Conservation (phyloP, 208 protist species). For the Trypanosoma cruzi region DNA sequence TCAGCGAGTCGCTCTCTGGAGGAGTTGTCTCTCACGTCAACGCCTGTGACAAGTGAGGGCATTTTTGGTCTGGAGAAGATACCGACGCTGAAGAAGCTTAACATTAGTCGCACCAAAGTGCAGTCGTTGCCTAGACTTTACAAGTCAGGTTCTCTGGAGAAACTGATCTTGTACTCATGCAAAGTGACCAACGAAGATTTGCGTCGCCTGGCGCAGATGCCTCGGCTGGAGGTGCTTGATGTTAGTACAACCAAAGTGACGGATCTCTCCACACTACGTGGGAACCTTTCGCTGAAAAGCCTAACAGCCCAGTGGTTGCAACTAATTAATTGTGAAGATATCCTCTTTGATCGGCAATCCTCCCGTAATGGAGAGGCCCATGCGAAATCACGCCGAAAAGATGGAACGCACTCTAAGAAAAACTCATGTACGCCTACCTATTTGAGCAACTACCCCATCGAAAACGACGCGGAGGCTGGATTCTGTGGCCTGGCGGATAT, state of each 20-base stretch:
- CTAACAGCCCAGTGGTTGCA: constrained; percentile 71
- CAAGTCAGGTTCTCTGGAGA: constrained; percentile 18
- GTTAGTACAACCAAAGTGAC: constrained; percentile 26
- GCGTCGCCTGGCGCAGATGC: constrained; percentile 18
- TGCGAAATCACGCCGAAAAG: not conserved
- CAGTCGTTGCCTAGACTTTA: constrained; percentile 2
- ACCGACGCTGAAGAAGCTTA: constrained; percentile 22
- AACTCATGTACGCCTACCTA: not conserved
- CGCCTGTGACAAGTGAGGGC: constrained; percentile 15
- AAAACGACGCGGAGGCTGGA: constrained; percentile 40
- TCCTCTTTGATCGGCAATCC: constrained; percentile 42
- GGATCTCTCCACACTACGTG: constrained; percentile 53
- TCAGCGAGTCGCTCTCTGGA: constrained; percentile 34
- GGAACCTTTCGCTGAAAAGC: constrained; percentile 44
- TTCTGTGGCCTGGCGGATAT: constrained; percentile 61
- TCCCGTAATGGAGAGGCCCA: constrained; percentile 30
- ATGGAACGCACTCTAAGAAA: not conserved
- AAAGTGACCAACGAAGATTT: constrained; percentile 10
- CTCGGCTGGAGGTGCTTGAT: constrained; percentile 15
- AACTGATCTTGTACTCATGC: constrained; percentile 23
- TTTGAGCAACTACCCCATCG: not conserved
- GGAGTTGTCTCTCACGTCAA: constrained; percentile 18
- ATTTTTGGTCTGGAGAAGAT: constrained; percentile 24
- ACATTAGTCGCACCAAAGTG: constrained; percentile 29
- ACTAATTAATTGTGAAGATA: constrained; percentile 56